phyloP scores from a whole-genome alignment of 176 grass and related monocot genomes.

The Bonia amplexicaulis region DNA sequence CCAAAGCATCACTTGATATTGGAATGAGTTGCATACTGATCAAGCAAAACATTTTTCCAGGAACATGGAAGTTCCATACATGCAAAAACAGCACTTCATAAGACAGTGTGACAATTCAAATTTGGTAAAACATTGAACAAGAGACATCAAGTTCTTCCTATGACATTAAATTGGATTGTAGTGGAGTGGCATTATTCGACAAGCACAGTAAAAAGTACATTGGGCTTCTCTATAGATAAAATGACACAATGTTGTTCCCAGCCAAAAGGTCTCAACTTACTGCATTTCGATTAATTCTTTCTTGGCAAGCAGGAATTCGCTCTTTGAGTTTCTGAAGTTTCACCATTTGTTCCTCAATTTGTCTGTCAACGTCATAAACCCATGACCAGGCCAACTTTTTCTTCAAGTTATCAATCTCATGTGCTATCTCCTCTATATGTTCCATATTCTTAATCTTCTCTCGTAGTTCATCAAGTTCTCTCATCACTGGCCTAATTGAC shows the following conservation, averaged over 20 bases:
- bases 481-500: slow-evolving; percentile 59
- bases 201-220: background rate
- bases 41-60: background rate
- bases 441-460: slow-evolving; percentile 93
- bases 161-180: background rate
- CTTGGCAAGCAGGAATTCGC: slow-evolving; percentile 78
- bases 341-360: slow-evolving; percentile 54
- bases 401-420: slow-evolving; percentile 66
- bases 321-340: slow-evolving; percentile 78
- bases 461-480: slow-evolving; percentile 68
- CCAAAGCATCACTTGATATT: background rate
- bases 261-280: slow-evolving; percentile 43
- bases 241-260: background rate
- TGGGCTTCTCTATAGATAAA: background rate
- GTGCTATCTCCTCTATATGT: slow-evolving; percentile 88
- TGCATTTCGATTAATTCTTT: slow-evolving; percentile 64
- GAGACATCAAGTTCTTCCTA: background rate
- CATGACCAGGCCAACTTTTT: slow-evolving; percentile 93
- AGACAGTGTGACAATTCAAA: background rate
- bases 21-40: background rate
- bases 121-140: background rate
- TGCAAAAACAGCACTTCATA: background rate
- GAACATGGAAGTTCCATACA: background rate
- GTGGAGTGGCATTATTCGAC: background rate
- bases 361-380: slow-evolving; percentile 76